Percentiles rank a stretch among this genome's conserved stretches.
phyloP scores from a whole-genome alignment of 352 stramenopile species.

The Blastocystis sp. region DNA sequence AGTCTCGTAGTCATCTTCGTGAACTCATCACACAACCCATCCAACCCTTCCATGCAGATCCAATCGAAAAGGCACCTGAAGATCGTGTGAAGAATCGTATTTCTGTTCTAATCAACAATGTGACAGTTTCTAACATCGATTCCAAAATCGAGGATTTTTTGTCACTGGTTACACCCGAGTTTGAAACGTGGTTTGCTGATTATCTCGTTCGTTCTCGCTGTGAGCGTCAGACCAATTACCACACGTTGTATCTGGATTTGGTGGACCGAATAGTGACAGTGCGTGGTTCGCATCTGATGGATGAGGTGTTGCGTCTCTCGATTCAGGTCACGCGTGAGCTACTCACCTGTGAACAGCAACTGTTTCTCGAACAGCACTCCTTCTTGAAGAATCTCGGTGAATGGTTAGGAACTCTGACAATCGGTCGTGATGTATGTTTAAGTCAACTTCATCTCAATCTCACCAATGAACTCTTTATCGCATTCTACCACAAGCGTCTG shows the following conservation, averaged over 20 bases:
- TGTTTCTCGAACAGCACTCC: neutral
- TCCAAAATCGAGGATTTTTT: neutral
- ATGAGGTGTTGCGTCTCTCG: slow-evolving; percentile 1
- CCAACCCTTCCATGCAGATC: neutral
- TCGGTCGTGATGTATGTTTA: slow-evolving; percentile 1
- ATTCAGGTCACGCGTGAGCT: slow-evolving; percentile 8
- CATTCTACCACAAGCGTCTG: slow-evolving; percentile 48
- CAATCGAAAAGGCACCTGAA: neutral
- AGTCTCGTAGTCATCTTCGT: neutral
- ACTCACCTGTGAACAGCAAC: neutral
- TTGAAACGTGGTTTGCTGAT: slow-evolving; percentile 44
- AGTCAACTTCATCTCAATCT: slow-evolving; percentile 55
- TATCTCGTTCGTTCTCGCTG: slow-evolving; percentile 36
- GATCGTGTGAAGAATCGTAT: slow-evolving; percentile 25
- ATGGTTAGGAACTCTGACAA: slow-evolving; percentile 19
- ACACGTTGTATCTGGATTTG: slow-evolving; percentile 33
- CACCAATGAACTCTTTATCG: neutral
- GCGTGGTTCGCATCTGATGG: neutral
- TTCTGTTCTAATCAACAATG: slow-evolving; percentile 51
- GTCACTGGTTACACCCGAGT: neutral
- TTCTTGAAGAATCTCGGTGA: slow-evolving; percentile 38
- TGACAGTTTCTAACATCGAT: slow-evolving; percentile 7
- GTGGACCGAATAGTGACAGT: neutral
- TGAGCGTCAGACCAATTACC: slow-evolving; percentile 37
- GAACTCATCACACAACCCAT: neutral